These are phyloP conservation scores for Neurospora sp. DNA, from an alignment of 495 filamentous ascomycete species.

Conservation along the genomic window DNA sequence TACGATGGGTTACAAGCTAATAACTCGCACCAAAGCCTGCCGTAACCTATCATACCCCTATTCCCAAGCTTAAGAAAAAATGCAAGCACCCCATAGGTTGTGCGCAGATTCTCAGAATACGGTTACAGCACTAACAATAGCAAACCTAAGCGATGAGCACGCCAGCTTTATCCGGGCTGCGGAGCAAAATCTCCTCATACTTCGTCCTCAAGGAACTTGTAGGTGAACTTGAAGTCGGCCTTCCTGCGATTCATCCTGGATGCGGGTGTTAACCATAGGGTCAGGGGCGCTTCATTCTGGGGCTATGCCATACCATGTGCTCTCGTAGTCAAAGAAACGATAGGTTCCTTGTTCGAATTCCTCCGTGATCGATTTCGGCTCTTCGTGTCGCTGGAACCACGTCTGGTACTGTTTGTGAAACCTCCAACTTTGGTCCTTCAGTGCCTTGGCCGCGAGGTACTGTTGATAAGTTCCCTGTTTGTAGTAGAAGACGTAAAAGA, in stretches of 20 bases:
- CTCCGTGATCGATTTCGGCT: conserved; percentile 96
- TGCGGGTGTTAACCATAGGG: conserved; percentile 2
- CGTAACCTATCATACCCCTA: background rate
- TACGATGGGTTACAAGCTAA: background rate
- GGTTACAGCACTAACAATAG: background rate
- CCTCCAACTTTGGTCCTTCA: conserved; percentile 95
- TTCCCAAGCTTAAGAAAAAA: background rate
- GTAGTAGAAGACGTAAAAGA: conserved; percentile 99
- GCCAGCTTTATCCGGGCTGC: background rate
- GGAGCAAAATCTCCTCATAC: background rate
- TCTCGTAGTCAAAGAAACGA: conserved; percentile 98
- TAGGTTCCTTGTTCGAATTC: conserved; percentile 98
- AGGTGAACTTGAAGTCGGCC: conserved; percentile 96
- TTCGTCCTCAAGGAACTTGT: conserved; percentile 56
- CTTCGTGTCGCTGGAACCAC: conserved; percentile 97
- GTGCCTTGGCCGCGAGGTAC: conserved; percentile 87
- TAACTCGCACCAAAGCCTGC: background rate
- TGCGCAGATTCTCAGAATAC: background rate
- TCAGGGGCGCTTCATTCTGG: conserved; percentile 22
- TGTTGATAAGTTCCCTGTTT: conserved; percentile 93
- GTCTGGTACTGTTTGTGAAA: conserved; percentile 99
- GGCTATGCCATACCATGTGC: conserved; percentile 64
- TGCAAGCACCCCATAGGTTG: background rate
- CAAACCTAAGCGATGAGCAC: background rate
- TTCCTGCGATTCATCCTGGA: conserved; percentile 97